These are phyloP conservation scores for Cryptococcus sp. DNA, from an alignment of 1,284 basidiomycete genomes.

Conservation along the genomic window DNA sequence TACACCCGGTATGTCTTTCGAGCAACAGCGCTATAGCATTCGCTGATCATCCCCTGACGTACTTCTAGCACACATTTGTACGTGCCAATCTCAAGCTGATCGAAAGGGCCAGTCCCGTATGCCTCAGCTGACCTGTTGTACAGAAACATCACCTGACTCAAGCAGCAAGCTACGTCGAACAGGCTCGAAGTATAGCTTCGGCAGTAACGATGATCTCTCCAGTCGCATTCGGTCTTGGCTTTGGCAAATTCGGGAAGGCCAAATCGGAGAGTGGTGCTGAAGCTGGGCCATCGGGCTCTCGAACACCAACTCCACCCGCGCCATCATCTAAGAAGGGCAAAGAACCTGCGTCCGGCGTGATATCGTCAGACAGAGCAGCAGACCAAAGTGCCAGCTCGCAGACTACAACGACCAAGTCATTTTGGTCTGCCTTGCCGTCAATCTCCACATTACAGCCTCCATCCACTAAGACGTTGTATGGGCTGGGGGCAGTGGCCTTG, in stretches of 20 bases:
- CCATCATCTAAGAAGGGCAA: constrained; percentile 10
- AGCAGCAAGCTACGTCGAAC: constrained; percentile 69
- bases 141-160: constrained; percentile 76
- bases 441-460: constrained; percentile 20
- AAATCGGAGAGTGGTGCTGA: constrained; percentile 20
- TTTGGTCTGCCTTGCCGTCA: constrained; percentile 17
- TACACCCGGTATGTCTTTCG: constrained; percentile 65
- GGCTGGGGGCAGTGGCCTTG: constrained; percentile 64
- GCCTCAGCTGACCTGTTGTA: no score
- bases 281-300: constrained; percentile 33
- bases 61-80: constrained; percentile 5
- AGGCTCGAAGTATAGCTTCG: constrained; percentile 61
- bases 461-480: constrained; percentile 29
- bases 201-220: constrained; percentile 61
- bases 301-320: constrained; percentile 3
- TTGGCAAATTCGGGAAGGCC: constrained; percentile 49
- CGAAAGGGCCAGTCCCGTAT: no score
- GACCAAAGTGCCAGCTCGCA: constrained; percentile 23
- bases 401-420: constrained; percentile 12
- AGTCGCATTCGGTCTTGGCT: constrained; percentile 54
- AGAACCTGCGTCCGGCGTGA: constrained; percentile 5
- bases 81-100: neutral
- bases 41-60: neutral
- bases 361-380: neutral
- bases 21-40: neutral